Base-by-base conservation (phyloP, 306 rosid genomes). In the Cajanus cajan region DNA sequence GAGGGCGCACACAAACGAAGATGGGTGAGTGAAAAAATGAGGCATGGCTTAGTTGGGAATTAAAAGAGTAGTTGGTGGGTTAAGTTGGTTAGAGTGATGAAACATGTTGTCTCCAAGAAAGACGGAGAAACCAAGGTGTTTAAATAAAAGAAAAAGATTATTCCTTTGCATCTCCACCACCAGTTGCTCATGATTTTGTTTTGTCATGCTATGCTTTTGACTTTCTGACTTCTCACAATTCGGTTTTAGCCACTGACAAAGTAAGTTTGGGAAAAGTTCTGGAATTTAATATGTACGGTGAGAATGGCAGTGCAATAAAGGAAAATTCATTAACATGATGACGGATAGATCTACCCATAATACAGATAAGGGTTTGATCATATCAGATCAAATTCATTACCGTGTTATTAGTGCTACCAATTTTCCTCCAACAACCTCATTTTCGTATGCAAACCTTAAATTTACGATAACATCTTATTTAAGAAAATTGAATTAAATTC, bases 81-180 rank as follows among this genome's bases (percentile, higher is more conserved):
- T 71, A 85, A 80, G 88, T 76, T 84, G 84, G 96, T 77, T 80
- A 75, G 7, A 33, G 68, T 15, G n/a, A 28, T 28, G 31, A 28
- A 1, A 28, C 80, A 82, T 75, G 85, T 7, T 64, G 63, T 43
- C 97, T 91, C 97, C 99, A 87, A 88, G 83, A 93, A 92, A 89
- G 93, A 88, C 99, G 98, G 98, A 95, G 99, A 90, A 90, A 80
- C 54, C 99, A 43, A 95, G 77, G 97, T 80, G 0, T 13, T 33
- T 0, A n/a, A 22, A 13, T 19, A 43, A 63, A 4, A 40, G 67
- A 3, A 22, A 37, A 34, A 11, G 14, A 15, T 9, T 67, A 51
- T 52, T 74, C 21, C 25, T 80, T 37, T 76, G 50, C 18, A 33
- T 10, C 25, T 44, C 33, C 52, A 68, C 77, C 77, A 74, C 83